Evolutionary conservation across 805 yeast genomes (phyloP).

Genomic region (Yarrowia sp.): DNA sequence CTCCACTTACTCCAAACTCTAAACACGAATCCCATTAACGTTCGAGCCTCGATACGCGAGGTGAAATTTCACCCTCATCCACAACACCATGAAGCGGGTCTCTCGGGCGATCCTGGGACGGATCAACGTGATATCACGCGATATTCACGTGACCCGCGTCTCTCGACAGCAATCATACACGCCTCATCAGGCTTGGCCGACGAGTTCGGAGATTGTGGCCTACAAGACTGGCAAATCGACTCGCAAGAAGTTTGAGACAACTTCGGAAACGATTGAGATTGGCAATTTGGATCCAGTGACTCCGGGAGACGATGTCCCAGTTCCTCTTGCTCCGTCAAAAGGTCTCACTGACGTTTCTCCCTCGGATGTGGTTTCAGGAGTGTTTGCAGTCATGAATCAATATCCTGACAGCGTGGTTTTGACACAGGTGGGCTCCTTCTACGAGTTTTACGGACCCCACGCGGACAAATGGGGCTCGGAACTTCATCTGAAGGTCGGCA

Average conservation of each 20-base stretch:
- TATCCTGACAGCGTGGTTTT: slow-evolving; percentile 57
- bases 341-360: not conserved
- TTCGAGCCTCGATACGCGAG: too few relatives aligned
- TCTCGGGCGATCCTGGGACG: not conserved
- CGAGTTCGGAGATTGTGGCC: not conserved
- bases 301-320: not conserved
- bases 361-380: slow-evolving; percentile 10
- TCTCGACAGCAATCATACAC: not conserved
- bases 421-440: slow-evolving; percentile 63
- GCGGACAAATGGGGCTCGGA: slow-evolving; percentile 71
- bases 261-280: not conserved
- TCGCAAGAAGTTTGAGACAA: not conserved
- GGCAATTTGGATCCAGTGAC: not conserved
- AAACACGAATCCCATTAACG: too few relatives aligned
- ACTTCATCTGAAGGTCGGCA: slow-evolving; percentile 69
- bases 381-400: not conserved
- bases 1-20: too few relatives aligned
- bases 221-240: not conserved
- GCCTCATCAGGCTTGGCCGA: slow-evolving; percentile 1
- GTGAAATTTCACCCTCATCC: not conserved
- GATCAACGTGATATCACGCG: not conserved
- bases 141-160: not conserved
- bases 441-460: slow-evolving; percentile 74
- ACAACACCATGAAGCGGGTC: not conserved
- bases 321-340: not conserved